phyloP scores from a whole-genome alignment of 1,284 basidiomycete genomes.

The Moesziomyces sp. region DNA sequence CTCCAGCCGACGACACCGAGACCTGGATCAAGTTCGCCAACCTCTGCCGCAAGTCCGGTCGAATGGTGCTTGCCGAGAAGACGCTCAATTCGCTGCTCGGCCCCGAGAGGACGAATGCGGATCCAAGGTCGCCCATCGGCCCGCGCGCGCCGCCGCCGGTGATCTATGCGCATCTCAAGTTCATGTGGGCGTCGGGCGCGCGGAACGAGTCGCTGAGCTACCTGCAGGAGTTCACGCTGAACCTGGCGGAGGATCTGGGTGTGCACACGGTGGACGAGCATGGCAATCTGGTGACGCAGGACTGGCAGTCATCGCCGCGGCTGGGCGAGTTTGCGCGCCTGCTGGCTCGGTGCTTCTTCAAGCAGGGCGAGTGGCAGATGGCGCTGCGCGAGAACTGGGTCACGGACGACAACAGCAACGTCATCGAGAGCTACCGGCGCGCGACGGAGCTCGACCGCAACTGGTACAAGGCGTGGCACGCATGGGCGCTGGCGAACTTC shows the following conservation, averaged over 20 bases:
- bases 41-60: slow-evolving; percentile 83
- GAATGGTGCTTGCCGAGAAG: slow-evolving; percentile 92
- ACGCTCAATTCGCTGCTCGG: slow-evolving; percentile 78
- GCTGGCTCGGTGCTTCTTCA: slow-evolving; percentile 96
- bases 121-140: slow-evolving; percentile 52
- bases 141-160: slow-evolving; percentile 82
- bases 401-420: slow-evolving; percentile 62
- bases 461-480: slow-evolving; percentile 99
- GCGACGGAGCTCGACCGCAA: slow-evolving; percentile 91
- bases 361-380: slow-evolving; percentile 92
- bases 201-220: slow-evolving; percentile 84
- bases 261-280: slow-evolving; percentile 68
- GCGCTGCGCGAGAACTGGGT: slow-evolving; percentile 82
- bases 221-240: slow-evolving; percentile 84
- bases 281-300: slow-evolving; percentile 54
- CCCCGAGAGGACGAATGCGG: slow-evolving; percentile 53
- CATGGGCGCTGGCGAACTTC: slow-evolving; percentile 96
- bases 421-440: slow-evolving; percentile 79
- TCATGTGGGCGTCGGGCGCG: slow-evolving; percentile 90
- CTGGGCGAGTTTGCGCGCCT: slow-evolving; percentile 82
- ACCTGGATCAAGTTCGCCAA: slow-evolving; percentile 98
- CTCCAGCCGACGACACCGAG: slow-evolving; percentile 90
- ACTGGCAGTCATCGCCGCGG: slow-evolving; percentile 61
- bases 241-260: slow-evolving; percentile 78
- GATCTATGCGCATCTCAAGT: slow-evolving; percentile 96